phyloP scores from a whole-genome alignment of 305 asterid species.

The Solanum hybrid region DNA sequence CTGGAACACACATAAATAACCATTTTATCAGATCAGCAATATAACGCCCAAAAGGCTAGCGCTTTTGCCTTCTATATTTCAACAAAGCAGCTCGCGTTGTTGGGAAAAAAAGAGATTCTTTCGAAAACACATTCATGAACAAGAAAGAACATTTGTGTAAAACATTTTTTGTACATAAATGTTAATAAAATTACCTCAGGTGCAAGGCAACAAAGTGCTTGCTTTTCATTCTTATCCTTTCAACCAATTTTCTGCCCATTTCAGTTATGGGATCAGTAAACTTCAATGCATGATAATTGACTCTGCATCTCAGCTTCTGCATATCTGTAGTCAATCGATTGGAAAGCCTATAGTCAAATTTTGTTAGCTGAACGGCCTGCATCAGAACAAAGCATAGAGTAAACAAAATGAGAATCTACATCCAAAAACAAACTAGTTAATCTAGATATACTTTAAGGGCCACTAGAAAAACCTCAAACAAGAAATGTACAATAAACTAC shows the following conservation, averaged over 20 bases:
- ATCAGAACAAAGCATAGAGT: slow-evolving; percentile 17
- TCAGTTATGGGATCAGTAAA: slow-evolving; percentile 49
- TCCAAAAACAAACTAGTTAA: neutral
- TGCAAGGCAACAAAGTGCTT: slow-evolving; percentile 54
- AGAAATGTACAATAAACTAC: neutral
- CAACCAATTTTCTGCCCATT: slow-evolving; percentile 50
- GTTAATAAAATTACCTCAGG: slow-evolving; percentile 34
- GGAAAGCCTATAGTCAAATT: slow-evolving; percentile 70
- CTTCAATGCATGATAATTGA: slow-evolving; percentile 57
- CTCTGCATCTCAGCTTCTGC: slow-evolving; percentile 76
- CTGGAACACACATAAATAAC: neutral
- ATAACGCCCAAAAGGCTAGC: neutral
- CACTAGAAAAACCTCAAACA: neutral
- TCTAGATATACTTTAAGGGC: neutral
- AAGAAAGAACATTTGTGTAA: neutral
- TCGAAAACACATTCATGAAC: neutral
- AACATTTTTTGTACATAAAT: neutral
- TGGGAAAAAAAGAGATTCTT: neutral
- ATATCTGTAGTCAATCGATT: slow-evolving; percentile 36
- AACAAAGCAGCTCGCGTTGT: neutral
- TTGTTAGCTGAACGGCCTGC: slow-evolving; percentile 61
- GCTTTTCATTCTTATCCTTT: slow-evolving; percentile 59
- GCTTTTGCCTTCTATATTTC: neutral
- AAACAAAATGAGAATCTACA: neutral
- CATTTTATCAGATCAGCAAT: neutral